Evolutionary conservation across 2,329 filamentous ascomycete species (phyloP), one percentile per base, ranked within the genome.

Genomic region (Berkeleyomyces basicola): DNA sequence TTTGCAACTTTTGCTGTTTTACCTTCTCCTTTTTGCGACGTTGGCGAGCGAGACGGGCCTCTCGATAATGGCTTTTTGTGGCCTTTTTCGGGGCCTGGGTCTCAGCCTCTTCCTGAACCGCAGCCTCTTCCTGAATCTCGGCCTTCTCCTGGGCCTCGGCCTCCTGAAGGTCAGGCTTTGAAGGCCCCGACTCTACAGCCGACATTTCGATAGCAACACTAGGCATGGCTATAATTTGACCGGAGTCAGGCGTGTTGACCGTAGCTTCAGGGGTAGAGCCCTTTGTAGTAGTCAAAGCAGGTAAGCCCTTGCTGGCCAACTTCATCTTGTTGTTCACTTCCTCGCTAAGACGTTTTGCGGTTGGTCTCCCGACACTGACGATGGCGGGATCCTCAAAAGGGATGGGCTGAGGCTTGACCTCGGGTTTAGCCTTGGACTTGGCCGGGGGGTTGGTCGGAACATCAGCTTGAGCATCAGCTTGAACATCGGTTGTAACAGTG

Each of bases 301-400:
- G 39, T 23, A 46, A 23, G 3, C 33, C 53, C 23, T 59, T 44
- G 31, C 33, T 36, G 33, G 36, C 49, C 10, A 59, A 51, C 39
- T 61, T 61, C 31, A 14, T 9, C 16, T 61, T 61, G 16, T 61
- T 40, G n/a, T 61, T 47, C n/a, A 61, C 31, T 11, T 61, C 60
- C n/a, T 57, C 57, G n/a, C 63, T 60, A 36, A 59, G 62, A 33
- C 51, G 60, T 31, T 39, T 37, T 33, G 62, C 58, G 1, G 59
- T 59, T 9, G 61, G 55, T n/a, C 61, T 62, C 10, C 66, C 77
- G 59, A 88, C 81, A 70, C 88, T 90, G 55, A 95, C 71, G 62
- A 95, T 95, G 3, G 89, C 89, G 9, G 89, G 89, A 68, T 95
- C 89, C n/a, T 85, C 79, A 69, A 93, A 90, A 0, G 77, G 68